phyloP scores from a whole-genome alignment of 78 protist genomes.

The Mantamonas sphyraenae region DNA sequence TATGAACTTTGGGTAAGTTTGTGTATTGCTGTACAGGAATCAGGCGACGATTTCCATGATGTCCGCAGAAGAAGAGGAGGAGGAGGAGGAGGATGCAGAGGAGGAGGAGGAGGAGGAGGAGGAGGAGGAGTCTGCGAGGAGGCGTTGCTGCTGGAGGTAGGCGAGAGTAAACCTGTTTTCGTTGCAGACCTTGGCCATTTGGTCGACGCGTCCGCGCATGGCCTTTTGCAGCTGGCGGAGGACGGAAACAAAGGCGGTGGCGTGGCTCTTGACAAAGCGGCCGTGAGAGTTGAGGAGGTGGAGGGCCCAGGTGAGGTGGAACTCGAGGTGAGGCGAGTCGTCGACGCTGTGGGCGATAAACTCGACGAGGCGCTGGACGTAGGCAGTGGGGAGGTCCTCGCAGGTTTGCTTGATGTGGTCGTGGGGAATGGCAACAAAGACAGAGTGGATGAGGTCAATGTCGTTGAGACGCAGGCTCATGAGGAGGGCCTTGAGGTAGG shows the following conservation, averaged over 20 bases:
- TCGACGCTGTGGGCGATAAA: slow-evolving; percentile 37
- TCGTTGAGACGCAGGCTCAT: slow-evolving; percentile 75
- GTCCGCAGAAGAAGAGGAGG: no score
- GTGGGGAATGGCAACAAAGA: slow-evolving; percentile 43
- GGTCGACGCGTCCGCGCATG: background rate
- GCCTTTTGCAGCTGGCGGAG: background rate
- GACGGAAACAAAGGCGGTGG: background rate
- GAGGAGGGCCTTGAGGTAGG: slow-evolving; percentile 44
- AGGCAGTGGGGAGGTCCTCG: slow-evolving; percentile 24
- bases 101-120: no score
- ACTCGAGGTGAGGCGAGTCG: slow-evolving; percentile 48
- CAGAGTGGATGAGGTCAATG: slow-evolving; percentile 24
- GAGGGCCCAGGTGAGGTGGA: slow-evolving; percentile 54
- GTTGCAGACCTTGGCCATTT: background rate
- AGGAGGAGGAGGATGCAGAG: no score
- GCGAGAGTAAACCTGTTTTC: background rate
- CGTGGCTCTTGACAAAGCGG: slow-evolving; percentile 9
- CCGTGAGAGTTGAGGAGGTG: slow-evolving; percentile 47
- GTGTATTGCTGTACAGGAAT: no score
- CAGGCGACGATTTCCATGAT: no score
- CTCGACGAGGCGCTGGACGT: slow-evolving; percentile 37
- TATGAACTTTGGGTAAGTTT: no score
- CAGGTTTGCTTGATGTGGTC: slow-evolving; percentile 32
- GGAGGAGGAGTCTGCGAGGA: no score
- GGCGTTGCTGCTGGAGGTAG: no score